phyloP scores from a whole-genome alignment of 208 protist species.

The Crithidia mellificae region DNA sequence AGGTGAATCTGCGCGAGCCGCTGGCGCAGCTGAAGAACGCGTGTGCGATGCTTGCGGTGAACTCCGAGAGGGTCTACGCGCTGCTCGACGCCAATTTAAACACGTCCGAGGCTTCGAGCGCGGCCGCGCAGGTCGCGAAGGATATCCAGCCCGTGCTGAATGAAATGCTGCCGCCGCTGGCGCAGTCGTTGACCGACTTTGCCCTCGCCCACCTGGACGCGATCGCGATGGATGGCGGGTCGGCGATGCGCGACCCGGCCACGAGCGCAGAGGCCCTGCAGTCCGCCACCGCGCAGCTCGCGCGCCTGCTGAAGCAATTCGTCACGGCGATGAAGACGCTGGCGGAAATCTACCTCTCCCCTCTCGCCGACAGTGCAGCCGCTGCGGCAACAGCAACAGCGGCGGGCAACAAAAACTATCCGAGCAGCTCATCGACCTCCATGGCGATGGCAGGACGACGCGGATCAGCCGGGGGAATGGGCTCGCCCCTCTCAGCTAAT shows the following conservation, averaged over 20 bases:
- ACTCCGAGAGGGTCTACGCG: slow-evolving; percentile 44
- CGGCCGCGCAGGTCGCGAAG: slow-evolving; percentile 51
- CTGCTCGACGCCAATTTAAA: slow-evolving; percentile 21
- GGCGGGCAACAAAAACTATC: neutral
- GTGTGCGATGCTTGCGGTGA: slow-evolving; percentile 70
- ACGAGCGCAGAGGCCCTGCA: slow-evolving; percentile 27
- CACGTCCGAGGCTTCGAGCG: slow-evolving; percentile 12
- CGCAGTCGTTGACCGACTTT: slow-evolving; percentile 43
- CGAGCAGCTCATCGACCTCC: too few species aligned
- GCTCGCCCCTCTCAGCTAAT: slow-evolving; percentile 1
- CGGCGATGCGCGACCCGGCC: slow-evolving; percentile 21
- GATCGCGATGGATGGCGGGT: slow-evolving; percentile 45
- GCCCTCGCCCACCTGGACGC: slow-evolving; percentile 42
- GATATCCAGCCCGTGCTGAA: slow-evolving; percentile 79
- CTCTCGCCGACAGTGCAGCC: too few species aligned
- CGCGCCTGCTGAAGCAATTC: slow-evolving; percentile 56
- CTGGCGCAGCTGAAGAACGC: slow-evolving; percentile 81
- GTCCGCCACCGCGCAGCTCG: slow-evolving; percentile 36
- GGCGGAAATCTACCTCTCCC: slow-evolving; percentile 68
- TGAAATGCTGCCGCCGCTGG: slow-evolving; percentile 54
- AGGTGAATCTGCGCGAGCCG: slow-evolving; percentile 58
- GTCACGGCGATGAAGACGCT: slow-evolving; percentile 62
- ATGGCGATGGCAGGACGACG: too few species aligned
- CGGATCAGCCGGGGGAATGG: neutral
- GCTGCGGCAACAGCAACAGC: neutral